Percentiles rank a stretch among this genome's conserved stretches.
Conservation (phyloP, 345 rosid genomes). For the Pugionium dolabratum region DNA sequence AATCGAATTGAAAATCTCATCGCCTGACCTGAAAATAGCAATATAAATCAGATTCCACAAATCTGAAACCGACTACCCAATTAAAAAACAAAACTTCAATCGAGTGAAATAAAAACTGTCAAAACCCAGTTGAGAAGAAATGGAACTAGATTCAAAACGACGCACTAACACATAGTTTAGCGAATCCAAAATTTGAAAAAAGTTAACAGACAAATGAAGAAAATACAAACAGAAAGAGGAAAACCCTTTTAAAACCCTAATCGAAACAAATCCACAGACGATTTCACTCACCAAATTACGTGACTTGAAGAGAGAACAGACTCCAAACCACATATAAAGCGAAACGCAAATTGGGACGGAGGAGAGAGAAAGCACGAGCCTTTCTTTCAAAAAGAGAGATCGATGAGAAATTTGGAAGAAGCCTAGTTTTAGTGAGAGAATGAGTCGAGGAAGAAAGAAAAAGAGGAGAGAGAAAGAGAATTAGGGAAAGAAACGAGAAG, state of each 20-base stretch:
- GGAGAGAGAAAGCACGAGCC: constrained; percentile 32
- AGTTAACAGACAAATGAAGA: neutral
- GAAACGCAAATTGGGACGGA: neutral
- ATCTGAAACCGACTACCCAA: constrained; percentile 24
- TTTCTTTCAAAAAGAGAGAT: constrained; percentile 33
- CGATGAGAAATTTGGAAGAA: constrained; percentile 32
- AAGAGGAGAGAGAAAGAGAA: constrained; percentile 13
- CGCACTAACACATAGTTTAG: constrained; percentile 9
- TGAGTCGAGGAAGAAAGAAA: neutral
- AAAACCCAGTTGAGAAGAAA: constrained; percentile 13
- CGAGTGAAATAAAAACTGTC: constrained; percentile 18
- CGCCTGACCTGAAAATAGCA: neutral
- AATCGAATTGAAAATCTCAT: neutral
- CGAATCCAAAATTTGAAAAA: neutral
- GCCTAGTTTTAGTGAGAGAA: constrained; percentile 27
- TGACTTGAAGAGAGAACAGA: constrained; percentile 28
- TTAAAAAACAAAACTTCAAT: neutral
- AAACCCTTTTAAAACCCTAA: constrained; percentile 48
- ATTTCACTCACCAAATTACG: constrained; percentile 26
- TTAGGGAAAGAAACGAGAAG: neutral
- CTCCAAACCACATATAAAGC: constrained; percentile 11
- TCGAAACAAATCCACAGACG: constrained; percentile 41
- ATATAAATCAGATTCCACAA: constrained; percentile 19
- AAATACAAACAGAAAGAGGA: constrained; percentile 22
- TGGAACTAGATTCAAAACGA: constrained; percentile 4